Conservation (phyloP, 805 yeast genomes). For the Saccharomycopsis sp. region DNA sequence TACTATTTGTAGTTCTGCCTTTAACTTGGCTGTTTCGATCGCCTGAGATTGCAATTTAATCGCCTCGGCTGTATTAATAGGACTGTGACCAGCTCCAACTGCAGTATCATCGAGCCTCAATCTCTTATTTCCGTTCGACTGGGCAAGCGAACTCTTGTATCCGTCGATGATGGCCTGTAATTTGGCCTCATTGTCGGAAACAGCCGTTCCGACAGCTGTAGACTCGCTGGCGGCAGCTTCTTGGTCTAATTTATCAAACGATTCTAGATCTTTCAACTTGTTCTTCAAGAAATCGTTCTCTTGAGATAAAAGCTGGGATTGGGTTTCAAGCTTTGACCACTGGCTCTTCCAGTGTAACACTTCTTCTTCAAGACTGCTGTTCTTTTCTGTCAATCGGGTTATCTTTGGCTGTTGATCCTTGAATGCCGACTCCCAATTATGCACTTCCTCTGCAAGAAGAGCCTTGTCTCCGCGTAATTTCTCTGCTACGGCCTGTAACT, state of each 20-base stretch:
- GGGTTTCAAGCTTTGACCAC: neutral
- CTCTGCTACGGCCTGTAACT: neutral
- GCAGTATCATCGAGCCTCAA: neutral
- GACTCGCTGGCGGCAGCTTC: neutral
- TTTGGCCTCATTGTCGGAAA: slow-evolving; percentile 5
- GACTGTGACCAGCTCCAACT: neutral
- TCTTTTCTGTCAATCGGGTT: neutral
- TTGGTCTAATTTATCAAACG: neutral
- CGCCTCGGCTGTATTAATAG: slow-evolving; percentile 1
- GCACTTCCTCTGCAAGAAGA: slow-evolving; percentile 45
- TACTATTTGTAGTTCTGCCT: slow-evolving; percentile 1
- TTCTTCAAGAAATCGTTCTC: neutral
- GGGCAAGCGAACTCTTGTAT: neutral
- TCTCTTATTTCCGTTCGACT: slow-evolving; percentile 17
- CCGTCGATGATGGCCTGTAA: neutral
- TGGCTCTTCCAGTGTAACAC: neutral
- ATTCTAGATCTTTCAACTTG: neutral
- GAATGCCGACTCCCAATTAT: slow-evolving; percentile 33
- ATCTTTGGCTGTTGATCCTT: slow-evolving; percentile 19
- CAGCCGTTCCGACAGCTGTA: neutral
- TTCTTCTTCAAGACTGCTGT: neutral
- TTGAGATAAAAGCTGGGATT: neutral
- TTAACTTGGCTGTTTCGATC: no score
- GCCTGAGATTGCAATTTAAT: neutral
- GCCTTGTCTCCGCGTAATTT: neutral